These are phyloP conservation scores for Aspergillus glaucus DNA, from an alignment of 2,329 filamentous ascomycete genomes.

Conservation along the genomic window DNA sequence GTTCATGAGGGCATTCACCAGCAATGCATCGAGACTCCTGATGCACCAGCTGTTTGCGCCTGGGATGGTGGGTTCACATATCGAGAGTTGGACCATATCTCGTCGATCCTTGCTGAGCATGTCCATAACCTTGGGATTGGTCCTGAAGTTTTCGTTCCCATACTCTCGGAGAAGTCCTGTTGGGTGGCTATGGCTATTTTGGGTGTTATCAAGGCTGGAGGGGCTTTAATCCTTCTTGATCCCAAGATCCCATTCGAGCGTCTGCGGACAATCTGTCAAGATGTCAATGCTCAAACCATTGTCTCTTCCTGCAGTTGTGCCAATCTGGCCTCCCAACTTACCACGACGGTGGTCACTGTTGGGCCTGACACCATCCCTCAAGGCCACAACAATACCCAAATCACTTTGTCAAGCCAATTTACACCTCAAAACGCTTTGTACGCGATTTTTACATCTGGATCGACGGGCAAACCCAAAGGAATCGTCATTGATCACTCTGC, in stretches of 20 bases:
- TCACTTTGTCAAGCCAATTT: neutral
- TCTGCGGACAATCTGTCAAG: constrained; percentile 6
- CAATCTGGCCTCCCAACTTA: neutral
- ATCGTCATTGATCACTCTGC: constrained; percentile 53
- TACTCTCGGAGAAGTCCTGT: constrained; percentile 6
- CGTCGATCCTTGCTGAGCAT: constrained; percentile 17
- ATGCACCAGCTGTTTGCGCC: constrained; percentile 4
- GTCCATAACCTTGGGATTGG: constrained; percentile 19
- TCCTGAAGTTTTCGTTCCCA: constrained; percentile 2
- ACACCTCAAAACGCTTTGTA: constrained; percentile 27
- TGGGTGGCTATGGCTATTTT: constrained; percentile 7
- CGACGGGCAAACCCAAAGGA: constrained; percentile 48
- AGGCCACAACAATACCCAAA: neutral
- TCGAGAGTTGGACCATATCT: constrained; percentile 13
- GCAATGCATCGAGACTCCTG: neutral
- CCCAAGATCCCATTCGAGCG: constrained; percentile 8
- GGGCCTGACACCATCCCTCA: neutral
- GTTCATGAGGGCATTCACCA: neutral
- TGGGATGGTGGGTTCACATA: constrained; percentile 9
- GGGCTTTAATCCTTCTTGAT: constrained; percentile 8
- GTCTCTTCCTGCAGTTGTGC: neutral
- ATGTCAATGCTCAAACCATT: constrained; percentile 3
- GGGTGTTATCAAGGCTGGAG: constrained; percentile 8
- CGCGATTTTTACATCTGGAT: constrained; percentile 50
- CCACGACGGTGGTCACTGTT: neutral